These are phyloP conservation scores for Plasmodium ovale DNA, from an alignment of 169 alveolate genomes.

Conservation along the genomic window DNA sequence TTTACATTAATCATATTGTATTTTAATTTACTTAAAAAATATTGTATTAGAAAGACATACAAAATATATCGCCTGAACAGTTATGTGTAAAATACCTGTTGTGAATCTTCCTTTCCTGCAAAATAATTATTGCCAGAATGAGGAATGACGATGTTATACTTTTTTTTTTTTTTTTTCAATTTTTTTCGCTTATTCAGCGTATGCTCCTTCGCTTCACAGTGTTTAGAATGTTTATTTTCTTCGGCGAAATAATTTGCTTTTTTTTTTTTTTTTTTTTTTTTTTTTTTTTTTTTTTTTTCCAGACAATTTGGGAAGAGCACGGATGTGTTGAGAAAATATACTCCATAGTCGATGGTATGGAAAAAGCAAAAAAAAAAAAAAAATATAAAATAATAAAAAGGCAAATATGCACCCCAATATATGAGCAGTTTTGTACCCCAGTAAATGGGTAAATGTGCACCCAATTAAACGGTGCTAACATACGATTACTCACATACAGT, in stretches of 20 bases:
- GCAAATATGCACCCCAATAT: no score
- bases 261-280: not conserved
- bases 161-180: slow-evolving; percentile 1
- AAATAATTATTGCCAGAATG: slow-evolving; percentile 28
- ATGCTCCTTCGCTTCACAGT: not conserved
- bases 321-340: slow-evolving; percentile 31
- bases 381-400: not conserved
- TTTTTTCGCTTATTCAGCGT: not conserved
- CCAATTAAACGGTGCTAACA: no score
- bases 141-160: slow-evolving; percentile 29
- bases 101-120: not conserved
- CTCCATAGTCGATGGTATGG: slow-evolving; percentile 68
- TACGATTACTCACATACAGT: not conserved
- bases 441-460: no score
- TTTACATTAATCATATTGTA: no score
- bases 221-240: not conserved
- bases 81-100: not conserved
- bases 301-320: slow-evolving; percentile 12
- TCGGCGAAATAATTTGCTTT: not conserved
- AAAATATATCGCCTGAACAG: not conserved
- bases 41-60: not conserved
- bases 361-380: slow-evolving; percentile 5
- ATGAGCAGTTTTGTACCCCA: no score
- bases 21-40: not conserved
- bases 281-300: slow-evolving; percentile 12